These are phyloP conservation scores for Exophiala mesophila DNA, from an alignment of 2,329 filamentous ascomycete species.

Conservation along the genomic window DNA sequence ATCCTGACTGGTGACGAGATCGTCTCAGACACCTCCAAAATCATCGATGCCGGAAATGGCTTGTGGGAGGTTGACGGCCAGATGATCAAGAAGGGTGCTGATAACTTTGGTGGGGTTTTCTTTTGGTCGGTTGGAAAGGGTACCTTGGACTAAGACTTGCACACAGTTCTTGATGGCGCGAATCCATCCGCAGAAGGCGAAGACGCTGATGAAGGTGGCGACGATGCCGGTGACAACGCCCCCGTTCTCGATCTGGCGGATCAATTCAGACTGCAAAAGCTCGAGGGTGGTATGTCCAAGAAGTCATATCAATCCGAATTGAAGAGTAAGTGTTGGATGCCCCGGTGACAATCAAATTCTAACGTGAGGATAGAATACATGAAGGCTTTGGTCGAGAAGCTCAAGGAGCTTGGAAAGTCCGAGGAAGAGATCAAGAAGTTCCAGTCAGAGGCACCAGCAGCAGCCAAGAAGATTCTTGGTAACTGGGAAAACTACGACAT, in stretches of 20 bases:
- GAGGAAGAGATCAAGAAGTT: slow-evolving; percentile 70
- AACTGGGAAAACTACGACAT: slow-evolving; percentile 98
- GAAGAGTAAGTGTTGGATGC: slow-evolving; percentile 60
- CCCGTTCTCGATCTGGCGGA: slow-evolving; percentile 90
- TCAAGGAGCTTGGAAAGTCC: slow-evolving; percentile 59
- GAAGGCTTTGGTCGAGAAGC: slow-evolving; percentile 73
- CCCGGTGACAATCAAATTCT: no score
- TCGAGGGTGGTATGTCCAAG: slow-evolving; percentile 60
- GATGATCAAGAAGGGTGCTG: slow-evolving; percentile 75
- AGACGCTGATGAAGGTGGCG: slow-evolving; percentile 65
- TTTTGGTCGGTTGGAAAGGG: no score
- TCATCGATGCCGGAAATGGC: slow-evolving; percentile 73
- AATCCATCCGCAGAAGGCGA: slow-evolving; percentile 90
- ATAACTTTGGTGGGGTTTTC: slow-evolving; percentile 69
- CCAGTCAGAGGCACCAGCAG: slow-evolving; percentile 67
- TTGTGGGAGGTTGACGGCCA: slow-evolving; percentile 88
- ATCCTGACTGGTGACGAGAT: slow-evolving; percentile 87
- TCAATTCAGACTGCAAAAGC: slow-evolving; percentile 73
- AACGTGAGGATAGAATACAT: slow-evolving; percentile 86
- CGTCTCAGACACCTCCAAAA: slow-evolving; percentile 87
- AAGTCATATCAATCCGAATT: slow-evolving; percentile 77
- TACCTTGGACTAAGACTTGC: not conserved
- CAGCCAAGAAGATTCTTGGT: slow-evolving; percentile 76
- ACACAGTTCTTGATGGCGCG: slow-evolving; percentile 59
- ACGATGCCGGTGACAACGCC: slow-evolving; percentile 55